These are phyloP conservation scores for Fusarium pseudoanthophilum DNA, from an alignment of 2,329 filamentous ascomycete species.

Conservation along the genomic window DNA sequence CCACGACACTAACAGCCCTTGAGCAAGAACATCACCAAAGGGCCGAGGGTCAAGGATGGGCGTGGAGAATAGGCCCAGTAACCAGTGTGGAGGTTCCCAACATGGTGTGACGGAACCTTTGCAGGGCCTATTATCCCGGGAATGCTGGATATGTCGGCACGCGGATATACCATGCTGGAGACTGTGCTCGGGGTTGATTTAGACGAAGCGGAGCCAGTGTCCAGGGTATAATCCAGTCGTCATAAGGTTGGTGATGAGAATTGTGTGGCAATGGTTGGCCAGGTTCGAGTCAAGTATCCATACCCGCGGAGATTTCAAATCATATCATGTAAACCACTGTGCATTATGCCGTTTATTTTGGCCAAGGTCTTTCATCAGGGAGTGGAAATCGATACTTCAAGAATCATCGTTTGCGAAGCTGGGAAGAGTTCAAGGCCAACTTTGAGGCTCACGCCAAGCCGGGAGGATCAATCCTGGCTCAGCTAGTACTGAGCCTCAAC, in stretches of 20 bases:
- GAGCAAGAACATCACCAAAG: conserved; percentile 26
- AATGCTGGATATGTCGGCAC: conserved; percentile 39
- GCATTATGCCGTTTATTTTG: neutral
- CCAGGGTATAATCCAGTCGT: conserved; percentile 21
- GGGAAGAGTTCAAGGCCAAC: neutral
- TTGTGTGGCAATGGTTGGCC: conserved; percentile 22
- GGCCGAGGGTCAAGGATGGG: conserved; percentile 25
- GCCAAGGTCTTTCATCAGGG: neutral
- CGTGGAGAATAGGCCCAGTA: conserved; percentile 4
- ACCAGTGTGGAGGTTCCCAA: conserved; percentile 21
- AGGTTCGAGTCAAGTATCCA: conserved; percentile 12
- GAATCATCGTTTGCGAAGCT: neutral
- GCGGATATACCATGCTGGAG: conserved; percentile 9
- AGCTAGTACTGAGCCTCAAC: conserved; percentile 24
- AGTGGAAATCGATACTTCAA: neutral
- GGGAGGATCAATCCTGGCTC: conserved; percentile 16
- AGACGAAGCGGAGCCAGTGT: conserved; percentile 23
- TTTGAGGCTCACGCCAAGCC: conserved; percentile 29
- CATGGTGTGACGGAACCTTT: conserved; percentile 26
- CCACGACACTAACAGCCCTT: conserved; percentile 29
- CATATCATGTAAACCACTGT: neutral
- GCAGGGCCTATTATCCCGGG: conserved; percentile 6
- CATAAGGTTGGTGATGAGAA: conserved; percentile 24
- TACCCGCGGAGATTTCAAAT: conserved; percentile 14
- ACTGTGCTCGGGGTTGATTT: conserved; percentile 10